Conservation (phyloP, 371 early-diverging fungal genomes). For the Actinomortierella wolfii region DNA sequence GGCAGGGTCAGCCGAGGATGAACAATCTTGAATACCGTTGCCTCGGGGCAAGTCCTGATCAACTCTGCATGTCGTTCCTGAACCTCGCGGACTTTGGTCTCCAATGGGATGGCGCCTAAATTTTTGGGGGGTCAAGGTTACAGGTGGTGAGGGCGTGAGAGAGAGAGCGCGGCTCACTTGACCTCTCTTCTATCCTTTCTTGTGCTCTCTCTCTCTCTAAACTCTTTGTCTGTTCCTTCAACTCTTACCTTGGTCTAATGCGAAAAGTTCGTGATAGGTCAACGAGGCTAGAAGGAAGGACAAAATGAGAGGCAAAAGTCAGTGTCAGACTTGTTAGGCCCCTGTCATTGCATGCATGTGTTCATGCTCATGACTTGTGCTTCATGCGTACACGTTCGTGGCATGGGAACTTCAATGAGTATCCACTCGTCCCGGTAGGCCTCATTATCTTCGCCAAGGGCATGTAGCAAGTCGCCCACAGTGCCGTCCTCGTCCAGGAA, state of each 20-base stretch:
- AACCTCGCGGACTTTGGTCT: slow-evolving; percentile 31
- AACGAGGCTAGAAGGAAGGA: slow-evolving; percentile 17
- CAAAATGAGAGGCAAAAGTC: neutral
- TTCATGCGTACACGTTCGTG: slow-evolving; percentile 22
- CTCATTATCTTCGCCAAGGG: slow-evolving; percentile 29
- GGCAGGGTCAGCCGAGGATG: slow-evolving; percentile 33
- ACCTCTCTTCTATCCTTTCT: neutral
- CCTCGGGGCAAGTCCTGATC: slow-evolving; percentile 16
- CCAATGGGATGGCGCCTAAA: slow-evolving; percentile 24
- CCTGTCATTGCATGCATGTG: neutral
- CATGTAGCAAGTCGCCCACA: slow-evolving; percentile 30
- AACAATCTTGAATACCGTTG: slow-evolving; percentile 40
- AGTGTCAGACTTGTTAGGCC: neutral
- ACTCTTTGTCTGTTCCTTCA: neutral
- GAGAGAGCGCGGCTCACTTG: neutral
- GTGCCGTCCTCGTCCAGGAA: slow-evolving; percentile 49
- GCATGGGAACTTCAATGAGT: slow-evolving; percentile 46
- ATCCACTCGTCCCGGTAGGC: slow-evolving; percentile 31
- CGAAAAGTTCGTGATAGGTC: slow-evolving; percentile 40
- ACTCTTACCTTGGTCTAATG: slow-evolving; percentile 41
- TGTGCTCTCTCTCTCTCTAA: neutral
- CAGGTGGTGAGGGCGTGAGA: neutral
- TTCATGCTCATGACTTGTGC: neutral
- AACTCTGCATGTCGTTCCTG: slow-evolving; percentile 37
- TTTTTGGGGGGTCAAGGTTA: neutral